Evolutionary conservation across 495 filamentous ascomycete genomes (phyloP).

Genomic region (Penicillium antarcticum): DNA sequence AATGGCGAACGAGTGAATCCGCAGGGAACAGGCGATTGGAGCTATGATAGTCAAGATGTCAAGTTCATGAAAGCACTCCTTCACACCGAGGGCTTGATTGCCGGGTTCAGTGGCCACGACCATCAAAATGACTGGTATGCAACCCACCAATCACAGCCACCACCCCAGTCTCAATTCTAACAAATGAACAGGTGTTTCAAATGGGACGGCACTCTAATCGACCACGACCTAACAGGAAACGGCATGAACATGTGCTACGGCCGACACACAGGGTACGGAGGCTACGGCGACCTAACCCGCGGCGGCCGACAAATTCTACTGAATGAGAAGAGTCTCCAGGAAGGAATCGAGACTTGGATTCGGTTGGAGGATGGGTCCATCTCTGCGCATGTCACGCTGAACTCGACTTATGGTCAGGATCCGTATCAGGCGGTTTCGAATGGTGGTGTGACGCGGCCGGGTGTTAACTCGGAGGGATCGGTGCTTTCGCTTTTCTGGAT

Average conservation of each 20-base stretch:
- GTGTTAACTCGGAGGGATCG: background rate
- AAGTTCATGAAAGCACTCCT: conserved; percentile 64
- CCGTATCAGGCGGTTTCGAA: conserved; percentile 4
- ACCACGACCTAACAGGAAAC: conserved; percentile 33
- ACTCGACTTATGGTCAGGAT: conserved; percentile 65
- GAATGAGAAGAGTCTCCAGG: conserved; percentile 26
- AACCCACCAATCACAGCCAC: no score
- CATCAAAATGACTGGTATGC: conserved; percentile 66
- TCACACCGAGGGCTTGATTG: conserved; percentile 54
- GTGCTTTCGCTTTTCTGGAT: conserved; percentile 4
- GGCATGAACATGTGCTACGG: conserved; percentile 60
- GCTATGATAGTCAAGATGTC: conserved; percentile 51
- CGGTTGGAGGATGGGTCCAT: conserved; percentile 59
- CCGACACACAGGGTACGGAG: conserved; percentile 69
- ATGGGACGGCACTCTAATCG: conserved; percentile 29
- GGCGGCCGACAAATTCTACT: conserved; percentile 58
- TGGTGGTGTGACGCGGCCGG: background rate
- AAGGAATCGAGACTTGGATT: conserved; percentile 60
- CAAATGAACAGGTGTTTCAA: conserved; percentile 31
- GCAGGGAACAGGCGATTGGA: conserved; percentile 21
- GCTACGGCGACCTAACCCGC: conserved; percentile 62
- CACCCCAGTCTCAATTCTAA: background rate
- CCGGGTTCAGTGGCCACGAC: conserved; percentile 66
- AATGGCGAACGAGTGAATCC: conserved; percentile 52
- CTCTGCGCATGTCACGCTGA: conserved; percentile 58